Evolutionary conservation across 2,329 filamentous ascomycete genomes (phyloP).

Genomic region (Dactylellina parvicollis): DNA sequence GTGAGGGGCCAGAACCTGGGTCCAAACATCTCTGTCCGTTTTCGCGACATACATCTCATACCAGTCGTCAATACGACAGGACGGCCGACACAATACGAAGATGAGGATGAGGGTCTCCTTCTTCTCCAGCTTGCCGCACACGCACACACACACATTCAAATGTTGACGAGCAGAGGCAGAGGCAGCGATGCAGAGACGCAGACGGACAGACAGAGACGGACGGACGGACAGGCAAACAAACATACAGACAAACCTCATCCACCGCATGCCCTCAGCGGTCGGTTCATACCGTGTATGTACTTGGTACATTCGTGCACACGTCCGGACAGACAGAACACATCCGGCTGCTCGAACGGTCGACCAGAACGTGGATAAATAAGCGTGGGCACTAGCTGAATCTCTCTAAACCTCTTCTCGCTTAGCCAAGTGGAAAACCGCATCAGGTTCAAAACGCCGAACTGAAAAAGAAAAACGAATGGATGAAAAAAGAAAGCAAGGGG

Average conservation of each 20-base stretch:
- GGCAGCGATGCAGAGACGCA: too few relatives aligned
- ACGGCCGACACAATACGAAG: too few relatives aligned
- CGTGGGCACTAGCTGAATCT: constrained; percentile 27
- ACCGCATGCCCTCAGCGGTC: too few relatives aligned
- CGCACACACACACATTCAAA: too few relatives aligned
- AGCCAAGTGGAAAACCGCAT: constrained; percentile 41
- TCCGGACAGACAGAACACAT: not conserved
- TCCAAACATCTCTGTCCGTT: not conserved
- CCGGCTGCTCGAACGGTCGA: not conserved
- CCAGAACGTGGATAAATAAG: constrained; percentile 47
- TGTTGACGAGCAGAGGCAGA: too few relatives aligned
- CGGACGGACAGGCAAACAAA: too few relatives aligned
- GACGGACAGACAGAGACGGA: too few relatives aligned
- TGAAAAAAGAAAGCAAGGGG: not conserved
- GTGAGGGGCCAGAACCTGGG: constrained; percentile 35
- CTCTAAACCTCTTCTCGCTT: constrained; percentile 51
- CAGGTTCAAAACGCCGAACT: constrained; percentile 53
- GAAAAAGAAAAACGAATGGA: constrained; percentile 16
- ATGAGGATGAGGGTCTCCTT: too few relatives aligned
- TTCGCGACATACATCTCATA: not conserved
- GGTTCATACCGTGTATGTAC: too few relatives aligned
- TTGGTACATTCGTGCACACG: not conserved
- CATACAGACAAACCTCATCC: too few relatives aligned
- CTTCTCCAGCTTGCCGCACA: too few relatives aligned
- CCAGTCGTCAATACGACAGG: too few relatives aligned